Percentiles rank a stretch among this genome's conserved stretches.
phyloP scores from a whole-genome alignment of 2,329 filamentous ascomycete genomes.

The Verticillium albo-atrum region DNA sequence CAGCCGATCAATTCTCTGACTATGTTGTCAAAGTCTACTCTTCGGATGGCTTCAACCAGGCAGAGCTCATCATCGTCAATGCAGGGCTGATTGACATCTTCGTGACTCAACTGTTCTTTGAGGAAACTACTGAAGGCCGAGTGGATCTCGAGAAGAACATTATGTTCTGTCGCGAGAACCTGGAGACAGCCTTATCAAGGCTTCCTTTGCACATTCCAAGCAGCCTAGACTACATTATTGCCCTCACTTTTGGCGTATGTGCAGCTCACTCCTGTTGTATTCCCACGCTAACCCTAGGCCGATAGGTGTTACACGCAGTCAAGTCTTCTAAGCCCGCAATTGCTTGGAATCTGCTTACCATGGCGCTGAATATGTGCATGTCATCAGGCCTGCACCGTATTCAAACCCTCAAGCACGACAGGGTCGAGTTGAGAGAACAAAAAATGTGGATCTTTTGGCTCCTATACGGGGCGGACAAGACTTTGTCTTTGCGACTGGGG shows the following conservation, averaged over 20 bases:
- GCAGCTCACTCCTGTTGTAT: too few relatives aligned
- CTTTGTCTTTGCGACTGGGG: conserved; percentile 18
- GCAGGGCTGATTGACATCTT: conserved; percentile 10
- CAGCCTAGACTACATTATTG: conserved; percentile 10
- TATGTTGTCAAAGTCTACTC: conserved; percentile 16
- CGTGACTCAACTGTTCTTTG: conserved; percentile 10
- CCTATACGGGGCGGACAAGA: conserved; percentile 19
- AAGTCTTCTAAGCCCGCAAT: conserved; percentile 13
- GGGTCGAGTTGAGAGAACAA: background rate
- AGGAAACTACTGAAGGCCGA: conserved; percentile 5
- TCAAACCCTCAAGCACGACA: conserved; percentile 3
- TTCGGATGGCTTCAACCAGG: conserved; percentile 8
- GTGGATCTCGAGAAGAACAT: conserved; percentile 9
- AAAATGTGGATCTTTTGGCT: conserved; percentile 19
- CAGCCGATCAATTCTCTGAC: conserved; percentile 9
- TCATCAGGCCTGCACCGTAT: conserved; percentile 14
- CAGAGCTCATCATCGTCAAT: conserved; percentile 16
- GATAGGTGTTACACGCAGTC: conserved; percentile 12
- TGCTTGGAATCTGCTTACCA: conserved; percentile 16
- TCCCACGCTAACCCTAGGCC: too few relatives aligned
- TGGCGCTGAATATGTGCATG: conserved; percentile 15
- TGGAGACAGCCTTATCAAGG: conserved; percentile 15
- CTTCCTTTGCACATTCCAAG: conserved; percentile 15
- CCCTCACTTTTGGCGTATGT: conserved; percentile 15
- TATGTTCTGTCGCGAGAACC: conserved; percentile 11